Evolutionary conservation across 2,329 filamentous ascomycete genomes (phyloP).

Genomic region (Zalaria obscura): DNA sequence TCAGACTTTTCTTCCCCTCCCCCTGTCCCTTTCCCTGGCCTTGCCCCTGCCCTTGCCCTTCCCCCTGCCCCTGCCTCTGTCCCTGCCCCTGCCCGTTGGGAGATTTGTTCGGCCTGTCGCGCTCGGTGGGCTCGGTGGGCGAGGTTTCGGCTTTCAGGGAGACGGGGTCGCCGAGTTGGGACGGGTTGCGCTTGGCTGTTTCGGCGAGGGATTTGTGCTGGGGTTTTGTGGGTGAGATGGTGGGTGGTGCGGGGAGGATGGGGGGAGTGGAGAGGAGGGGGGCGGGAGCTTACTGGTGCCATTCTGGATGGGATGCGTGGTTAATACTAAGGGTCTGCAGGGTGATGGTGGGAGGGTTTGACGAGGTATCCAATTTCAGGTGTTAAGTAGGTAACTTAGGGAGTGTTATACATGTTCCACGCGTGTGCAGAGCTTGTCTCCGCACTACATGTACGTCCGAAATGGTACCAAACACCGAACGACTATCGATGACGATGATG

Average conservation of each 20-base stretch:
- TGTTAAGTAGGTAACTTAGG: no score
- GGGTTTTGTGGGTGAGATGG: not conserved
- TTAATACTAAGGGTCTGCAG: not conserved
- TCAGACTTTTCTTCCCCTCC: conserved; percentile 9
- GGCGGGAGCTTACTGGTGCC: not conserved
- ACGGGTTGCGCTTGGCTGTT: conserved; percentile 11
- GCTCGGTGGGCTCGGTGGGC: conserved; percentile 13
- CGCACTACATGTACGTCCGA: no score
- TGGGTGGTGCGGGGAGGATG: not conserved
- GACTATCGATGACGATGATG: no score
- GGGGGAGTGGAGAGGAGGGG: not conserved
- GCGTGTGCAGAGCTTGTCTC: no score
- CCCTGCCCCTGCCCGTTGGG: not conserved
- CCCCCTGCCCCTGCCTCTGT: no score
- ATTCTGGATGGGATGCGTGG: not conserved
- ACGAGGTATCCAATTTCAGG: no score
- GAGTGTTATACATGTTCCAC: no score
- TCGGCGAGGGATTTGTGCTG: not conserved
- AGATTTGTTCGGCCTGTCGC: conserved; percentile 10
- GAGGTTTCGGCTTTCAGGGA: conserved; percentile 21
- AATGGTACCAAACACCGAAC: no score
- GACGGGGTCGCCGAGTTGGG: conserved; percentile 21
- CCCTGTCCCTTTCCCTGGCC: conserved; percentile 2
- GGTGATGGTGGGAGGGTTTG: no score
- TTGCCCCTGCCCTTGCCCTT: conserved; percentile 3